Conservation (phyloP, 495 filamentous ascomycete species). For the Podospora conica region DNA sequence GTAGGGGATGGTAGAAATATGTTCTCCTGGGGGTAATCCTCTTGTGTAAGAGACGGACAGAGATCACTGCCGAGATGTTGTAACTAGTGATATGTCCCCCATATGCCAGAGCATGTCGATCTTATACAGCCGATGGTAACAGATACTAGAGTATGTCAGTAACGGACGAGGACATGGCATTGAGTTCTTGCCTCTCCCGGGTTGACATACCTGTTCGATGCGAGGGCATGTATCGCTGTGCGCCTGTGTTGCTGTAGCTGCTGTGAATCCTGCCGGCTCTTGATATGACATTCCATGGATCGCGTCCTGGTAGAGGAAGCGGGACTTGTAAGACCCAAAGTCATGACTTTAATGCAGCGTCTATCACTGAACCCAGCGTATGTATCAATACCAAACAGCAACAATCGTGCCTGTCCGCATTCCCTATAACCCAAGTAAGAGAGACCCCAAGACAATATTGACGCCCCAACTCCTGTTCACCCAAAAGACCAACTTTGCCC, state of each 20-base stretch:
- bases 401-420: not conserved
- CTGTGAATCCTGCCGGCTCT: not conserved
- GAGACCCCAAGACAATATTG: not conserved
- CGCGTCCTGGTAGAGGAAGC: not conserved
- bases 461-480: constrained; percentile 8
- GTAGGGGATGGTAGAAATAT: too few species aligned
- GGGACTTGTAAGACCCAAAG: not conserved
- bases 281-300: too few species aligned
- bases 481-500: constrained; percentile 1
- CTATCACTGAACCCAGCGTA: not conserved
- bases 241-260: too few species aligned
- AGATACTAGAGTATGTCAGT: too few species aligned
- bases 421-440: not conserved
- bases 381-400: not conserved
- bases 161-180: too few species aligned
- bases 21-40: too few species aligned
- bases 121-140: too few species aligned
- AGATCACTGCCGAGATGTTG: too few species aligned
- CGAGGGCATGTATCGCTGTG: not conserved
- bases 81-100: too few species aligned
- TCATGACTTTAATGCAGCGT: not conserved
- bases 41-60: too few species aligned
- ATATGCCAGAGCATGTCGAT: too few species aligned
- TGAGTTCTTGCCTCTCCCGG: not conserved
- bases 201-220: not conserved